These are phyloP conservation scores for Glebionis coronaria DNA, from an alignment of 129 eudicot species.

Conservation along the genomic window DNA sequence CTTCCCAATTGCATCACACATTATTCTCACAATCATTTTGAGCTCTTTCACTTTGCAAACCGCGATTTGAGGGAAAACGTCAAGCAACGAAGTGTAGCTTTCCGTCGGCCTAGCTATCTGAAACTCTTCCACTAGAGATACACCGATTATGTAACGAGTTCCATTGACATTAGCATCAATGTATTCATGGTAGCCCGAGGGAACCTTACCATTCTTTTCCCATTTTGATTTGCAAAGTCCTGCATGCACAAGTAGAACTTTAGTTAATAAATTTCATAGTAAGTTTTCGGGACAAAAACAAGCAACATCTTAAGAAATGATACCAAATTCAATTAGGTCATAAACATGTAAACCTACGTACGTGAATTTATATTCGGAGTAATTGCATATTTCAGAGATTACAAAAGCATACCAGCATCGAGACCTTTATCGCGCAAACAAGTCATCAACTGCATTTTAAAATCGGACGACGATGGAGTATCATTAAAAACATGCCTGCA, in stretches of 20 bases:
- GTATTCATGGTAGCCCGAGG: slow-evolving; percentile 58
- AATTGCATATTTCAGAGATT: too few relatives aligned
- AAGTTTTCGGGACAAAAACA: neutral
- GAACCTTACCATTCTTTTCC: slow-evolving; percentile 44
- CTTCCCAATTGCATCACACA: slow-evolving; percentile 48
- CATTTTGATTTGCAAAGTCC: slow-evolving; percentile 88
- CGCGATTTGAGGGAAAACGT: slow-evolving; percentile 41
- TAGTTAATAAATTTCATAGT: neutral
- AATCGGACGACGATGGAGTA: slow-evolving; percentile 26
- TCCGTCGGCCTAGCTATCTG: slow-evolving; percentile 55
- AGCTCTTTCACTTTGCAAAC: slow-evolving; percentile 42
- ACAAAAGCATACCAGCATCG: slow-evolving; percentile 55
- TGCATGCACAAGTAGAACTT: slow-evolving; percentile 14
- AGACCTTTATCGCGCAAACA: slow-evolving; percentile 41
- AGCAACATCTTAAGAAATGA: neutral
- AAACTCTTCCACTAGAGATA: slow-evolving; percentile 48
- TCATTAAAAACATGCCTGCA: slow-evolving; percentile 17
- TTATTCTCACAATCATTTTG: slow-evolving; percentile 43
- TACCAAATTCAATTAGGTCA: too few relatives aligned
- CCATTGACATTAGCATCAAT: slow-evolving; percentile 40
- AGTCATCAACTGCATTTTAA: slow-evolving; percentile 46
- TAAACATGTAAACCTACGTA: too few relatives aligned
- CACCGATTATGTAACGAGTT: slow-evolving; percentile 47
- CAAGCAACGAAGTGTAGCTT: slow-evolving; percentile 41
- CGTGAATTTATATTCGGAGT: too few relatives aligned